These are phyloP conservation scores for Pseudogymnoascus sp. DNA, from an alignment of 2,329 filamentous ascomycete species.

Conservation along the genomic window DNA sequence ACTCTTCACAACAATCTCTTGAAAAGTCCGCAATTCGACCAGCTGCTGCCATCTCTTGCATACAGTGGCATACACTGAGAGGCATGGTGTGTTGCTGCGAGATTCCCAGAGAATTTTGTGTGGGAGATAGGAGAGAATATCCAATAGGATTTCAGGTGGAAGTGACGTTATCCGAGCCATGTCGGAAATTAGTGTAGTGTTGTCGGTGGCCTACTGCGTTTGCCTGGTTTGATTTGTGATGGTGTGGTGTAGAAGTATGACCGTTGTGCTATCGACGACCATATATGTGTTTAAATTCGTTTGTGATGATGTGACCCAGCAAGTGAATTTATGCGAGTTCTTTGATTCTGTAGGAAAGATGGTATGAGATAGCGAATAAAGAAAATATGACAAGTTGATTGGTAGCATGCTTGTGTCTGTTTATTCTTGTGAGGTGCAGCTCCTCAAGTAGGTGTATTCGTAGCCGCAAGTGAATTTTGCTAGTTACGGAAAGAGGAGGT, in stretches of 20 bases:
- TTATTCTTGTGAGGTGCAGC: neutral
- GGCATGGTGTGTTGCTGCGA: no score
- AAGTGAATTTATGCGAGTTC: neutral
- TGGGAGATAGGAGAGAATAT: neutral
- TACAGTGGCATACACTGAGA: neutral
- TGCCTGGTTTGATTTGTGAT: no score
- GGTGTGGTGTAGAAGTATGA: no score
- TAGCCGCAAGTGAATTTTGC: neutral
- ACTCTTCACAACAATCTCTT: neutral
- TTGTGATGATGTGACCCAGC: neutral
- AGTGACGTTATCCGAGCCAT: neutral
- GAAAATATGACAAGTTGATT: neutral
- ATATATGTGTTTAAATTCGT: neutral
- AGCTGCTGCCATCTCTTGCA: neutral
- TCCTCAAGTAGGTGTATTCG: neutral
- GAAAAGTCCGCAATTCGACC: neutral
- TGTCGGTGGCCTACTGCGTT: neutral
- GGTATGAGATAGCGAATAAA: neutral
- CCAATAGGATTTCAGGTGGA: neutral
- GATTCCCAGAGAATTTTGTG: neutral
- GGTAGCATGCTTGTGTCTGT: neutral
- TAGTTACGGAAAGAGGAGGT: neutral
- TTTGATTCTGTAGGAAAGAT: neutral
- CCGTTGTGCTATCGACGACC: neutral
- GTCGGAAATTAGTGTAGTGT: neutral